These are phyloP conservation scores for Xylaria sp. DNA, from an alignment of 2,329 filamentous ascomycete species.

Conservation along the genomic window DNA sequence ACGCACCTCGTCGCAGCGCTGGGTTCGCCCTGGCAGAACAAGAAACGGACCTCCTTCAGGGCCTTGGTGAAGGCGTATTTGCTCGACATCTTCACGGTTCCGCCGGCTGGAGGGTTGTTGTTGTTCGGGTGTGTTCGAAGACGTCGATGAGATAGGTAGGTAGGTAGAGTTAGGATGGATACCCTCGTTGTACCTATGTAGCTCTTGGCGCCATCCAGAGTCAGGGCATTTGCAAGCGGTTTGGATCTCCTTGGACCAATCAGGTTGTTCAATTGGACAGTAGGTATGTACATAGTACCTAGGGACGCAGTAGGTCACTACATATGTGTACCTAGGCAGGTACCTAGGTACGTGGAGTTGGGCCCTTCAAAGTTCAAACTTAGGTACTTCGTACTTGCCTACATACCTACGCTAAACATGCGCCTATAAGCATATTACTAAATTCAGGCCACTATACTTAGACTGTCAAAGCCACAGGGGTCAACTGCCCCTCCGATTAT, in stretches of 20 bases:
- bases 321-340: too few species aligned
- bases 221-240: constrained; percentile 27
- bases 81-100: constrained; percentile 74
- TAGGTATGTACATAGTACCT: too few species aligned
- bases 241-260: constrained; percentile 3
- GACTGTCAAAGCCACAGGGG: constrained; percentile 18
- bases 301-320: too few species aligned
- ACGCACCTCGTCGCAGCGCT: constrained; percentile 87
- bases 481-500: constrained; percentile 37
- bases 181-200: neutral
- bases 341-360: too few species aligned
- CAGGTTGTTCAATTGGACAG: constrained; percentile 19
- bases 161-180: too few species aligned
- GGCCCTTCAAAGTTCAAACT: too few species aligned
- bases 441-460: neutral
- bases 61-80: constrained; percentile 92
- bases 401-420: too few species aligned
- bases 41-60: constrained; percentile 95
- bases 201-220: constrained; percentile 10
- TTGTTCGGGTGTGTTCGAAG: constrained; percentile 27
- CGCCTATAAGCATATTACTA: neutral
- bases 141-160: constrained; percentile 40
- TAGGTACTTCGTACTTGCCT: too few species aligned
- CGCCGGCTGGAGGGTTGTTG: constrained; percentile 24
- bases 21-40: constrained; percentile 93